Conservation (phyloP, 192 early-diverging fungal species). For the Linderina pennispora region DNA sequence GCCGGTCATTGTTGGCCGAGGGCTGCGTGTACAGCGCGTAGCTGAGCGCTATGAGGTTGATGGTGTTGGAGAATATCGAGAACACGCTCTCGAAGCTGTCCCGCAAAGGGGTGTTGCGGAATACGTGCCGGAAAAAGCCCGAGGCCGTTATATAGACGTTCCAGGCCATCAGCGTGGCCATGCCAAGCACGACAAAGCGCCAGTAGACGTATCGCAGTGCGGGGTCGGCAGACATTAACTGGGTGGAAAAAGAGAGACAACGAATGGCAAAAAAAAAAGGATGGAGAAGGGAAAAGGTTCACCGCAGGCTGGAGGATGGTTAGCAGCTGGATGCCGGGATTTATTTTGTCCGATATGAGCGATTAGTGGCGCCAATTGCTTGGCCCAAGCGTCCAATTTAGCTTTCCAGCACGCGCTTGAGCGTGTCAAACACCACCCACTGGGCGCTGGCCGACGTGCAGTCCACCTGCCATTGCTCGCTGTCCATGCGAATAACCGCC, state of each 20-base stretch:
- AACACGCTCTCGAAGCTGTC: constrained; percentile 75
- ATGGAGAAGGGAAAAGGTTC: too few species aligned
- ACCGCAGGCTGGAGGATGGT: too few species aligned
- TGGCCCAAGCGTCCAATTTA: too few species aligned
- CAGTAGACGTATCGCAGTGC: constrained; percentile 35
- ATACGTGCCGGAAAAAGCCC: constrained; percentile 59
- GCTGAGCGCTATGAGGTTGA: constrained; percentile 53
- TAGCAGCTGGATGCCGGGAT: too few species aligned
- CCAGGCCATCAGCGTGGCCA: constrained; percentile 71
- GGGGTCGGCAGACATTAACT: too few species aligned
- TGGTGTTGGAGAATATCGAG: constrained; percentile 51
- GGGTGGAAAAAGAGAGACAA: too few species aligned
- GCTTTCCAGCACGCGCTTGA: constrained; percentile 28
- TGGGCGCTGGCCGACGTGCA: constrained; percentile 33
- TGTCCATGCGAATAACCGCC: constrained; percentile 26
- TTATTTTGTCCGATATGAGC: too few species aligned
- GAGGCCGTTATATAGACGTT: constrained; percentile 74
- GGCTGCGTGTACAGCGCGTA: constrained; percentile 41
- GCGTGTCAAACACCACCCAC: constrained; percentile 36
- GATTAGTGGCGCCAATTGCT: too few species aligned
- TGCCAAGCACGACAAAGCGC: constrained; percentile 62
- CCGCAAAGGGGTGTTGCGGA: constrained; percentile 53
- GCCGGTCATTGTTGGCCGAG: constrained; percentile 27
- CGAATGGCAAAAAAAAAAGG: too few species aligned
- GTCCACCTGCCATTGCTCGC: constrained; percentile 35